Evolutionary conservation across 371 early-diverging fungal species (phyloP).

Genomic region (Circinella minor): DNA sequence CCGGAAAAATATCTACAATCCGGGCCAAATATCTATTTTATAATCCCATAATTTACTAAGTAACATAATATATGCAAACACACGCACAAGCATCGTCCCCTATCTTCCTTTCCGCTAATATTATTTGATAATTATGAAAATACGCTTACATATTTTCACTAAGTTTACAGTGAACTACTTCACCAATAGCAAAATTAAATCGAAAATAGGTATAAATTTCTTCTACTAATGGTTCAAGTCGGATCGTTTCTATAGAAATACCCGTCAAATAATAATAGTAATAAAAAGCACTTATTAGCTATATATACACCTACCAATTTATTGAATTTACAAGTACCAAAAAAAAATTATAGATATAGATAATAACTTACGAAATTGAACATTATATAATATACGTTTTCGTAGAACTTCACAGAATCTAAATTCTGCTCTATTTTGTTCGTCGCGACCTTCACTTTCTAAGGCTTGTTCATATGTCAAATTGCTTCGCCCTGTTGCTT

Average conservation of each 20-base stretch:
- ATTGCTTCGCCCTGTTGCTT: conserved; percentile 69
- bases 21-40: conserved; percentile 35
- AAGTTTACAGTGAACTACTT: conserved; percentile 46
- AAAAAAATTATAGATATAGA: not conserved
- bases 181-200: conserved; percentile 44
- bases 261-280: no score
- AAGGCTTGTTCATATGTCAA: conserved; percentile 87
- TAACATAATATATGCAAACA: not conserved
- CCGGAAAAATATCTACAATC: conserved; percentile 36
- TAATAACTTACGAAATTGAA: conserved; percentile 69
- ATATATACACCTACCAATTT: not conserved
- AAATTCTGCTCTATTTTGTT: conserved; percentile 56
- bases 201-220: conserved; percentile 49
- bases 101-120: not conserved
- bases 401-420: conserved; percentile 67
- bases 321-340: no score
- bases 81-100: not conserved
- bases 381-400: conserved; percentile 59
- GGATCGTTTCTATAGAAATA: conserved; percentile 39
- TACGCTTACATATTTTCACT: conserved; percentile 34
- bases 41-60: not conserved
- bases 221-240: conserved; percentile 54
- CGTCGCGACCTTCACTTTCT: conserved; percentile 71
- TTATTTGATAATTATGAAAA: not conserved
- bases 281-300: no score